These are phyloP conservation scores for Fusarium nelsonii DNA, from an alignment of 2,329 filamentous ascomycete species.

Conservation along the genomic window DNA sequence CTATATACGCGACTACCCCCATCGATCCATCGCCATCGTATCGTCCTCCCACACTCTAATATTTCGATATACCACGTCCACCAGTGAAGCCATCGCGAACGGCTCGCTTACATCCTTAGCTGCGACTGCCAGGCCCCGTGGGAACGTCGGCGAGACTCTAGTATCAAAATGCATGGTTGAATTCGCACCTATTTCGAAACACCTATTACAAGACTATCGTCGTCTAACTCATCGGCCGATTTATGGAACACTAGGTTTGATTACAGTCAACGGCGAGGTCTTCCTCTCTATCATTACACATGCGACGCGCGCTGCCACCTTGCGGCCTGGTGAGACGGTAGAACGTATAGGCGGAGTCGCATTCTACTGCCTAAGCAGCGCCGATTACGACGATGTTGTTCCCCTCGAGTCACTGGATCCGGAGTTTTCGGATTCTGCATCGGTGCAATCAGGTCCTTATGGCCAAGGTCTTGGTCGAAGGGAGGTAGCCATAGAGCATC, in stretches of 20 bases:
- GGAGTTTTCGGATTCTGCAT: constrained; percentile 61
- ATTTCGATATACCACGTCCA: constrained; percentile 80
- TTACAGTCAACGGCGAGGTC: constrained; percentile 84
- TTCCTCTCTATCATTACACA: constrained; percentile 92
- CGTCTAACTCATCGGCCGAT: constrained; percentile 79
- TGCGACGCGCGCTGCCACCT: constrained; percentile 80
- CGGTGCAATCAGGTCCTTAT: constrained; percentile 56
- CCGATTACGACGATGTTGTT: constrained; percentile 84
- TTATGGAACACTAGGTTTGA: constrained; percentile 88
- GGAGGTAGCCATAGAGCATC: constrained; percentile 83
- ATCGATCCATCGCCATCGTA: constrained; percentile 88
- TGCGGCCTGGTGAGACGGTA: constrained; percentile 89
- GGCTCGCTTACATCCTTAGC: constrained; percentile 69
- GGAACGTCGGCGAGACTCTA: constrained; percentile 57
- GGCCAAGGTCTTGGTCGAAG: constrained; percentile 67
- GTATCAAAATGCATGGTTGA: constrained; percentile 86
- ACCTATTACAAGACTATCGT: constrained; percentile 81
- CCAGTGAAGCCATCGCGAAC: constrained; percentile 70
- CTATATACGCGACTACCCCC: constrained; percentile 86
- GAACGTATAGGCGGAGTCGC: constrained; percentile 88
- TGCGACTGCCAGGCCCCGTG: constrained; percentile 59
- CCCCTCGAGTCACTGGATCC: constrained; percentile 65
- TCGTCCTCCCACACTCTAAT: constrained; percentile 84
- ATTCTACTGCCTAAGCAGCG: constrained; percentile 91
- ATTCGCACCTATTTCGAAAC: constrained; percentile 74